Conservation (phyloP, 1,139 yeast genomes). For the Nakaseomyces nivariensis region DNA sequence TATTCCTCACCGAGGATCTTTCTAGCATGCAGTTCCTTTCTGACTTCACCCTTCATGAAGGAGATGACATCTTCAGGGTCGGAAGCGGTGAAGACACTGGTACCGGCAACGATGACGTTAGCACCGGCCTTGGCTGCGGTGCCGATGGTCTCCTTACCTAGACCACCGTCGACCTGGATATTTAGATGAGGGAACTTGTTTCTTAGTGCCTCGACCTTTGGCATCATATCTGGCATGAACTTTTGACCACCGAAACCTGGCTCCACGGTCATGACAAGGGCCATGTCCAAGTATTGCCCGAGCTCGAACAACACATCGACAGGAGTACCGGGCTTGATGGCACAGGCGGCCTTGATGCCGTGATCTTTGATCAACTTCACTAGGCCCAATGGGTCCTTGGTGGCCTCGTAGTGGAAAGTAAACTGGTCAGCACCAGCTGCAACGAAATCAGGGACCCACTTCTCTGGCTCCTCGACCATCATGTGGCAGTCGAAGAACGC, state of each 20-base stretch:
- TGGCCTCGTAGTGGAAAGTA: conserved; percentile 93
- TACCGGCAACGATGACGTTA: conserved; percentile 96
- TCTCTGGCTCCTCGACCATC: conserved; percentile 95
- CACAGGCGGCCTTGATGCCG: conserved; percentile 93
- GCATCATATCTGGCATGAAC: conserved; percentile 94
- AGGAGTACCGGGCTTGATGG: conserved; percentile 88
- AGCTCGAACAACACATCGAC: conserved; percentile 73
- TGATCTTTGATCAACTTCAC: conserved; percentile 64
- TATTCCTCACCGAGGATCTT: conserved; percentile 18
- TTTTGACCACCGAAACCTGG: conserved; percentile 99
- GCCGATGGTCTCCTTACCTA: conserved; percentile 74
- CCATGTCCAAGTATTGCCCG: conserved; percentile 80
- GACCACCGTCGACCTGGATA: conserved; percentile 96
- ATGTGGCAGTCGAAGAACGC: conserved; percentile 96
- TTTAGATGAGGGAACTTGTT: conserved; percentile 64
- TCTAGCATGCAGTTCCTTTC: conserved; percentile 27
- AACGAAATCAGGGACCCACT: conserved; percentile 91
- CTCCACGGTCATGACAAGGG: conserved; percentile 93
- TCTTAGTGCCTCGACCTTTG: conserved; percentile 75
- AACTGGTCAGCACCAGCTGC: conserved; percentile 94
- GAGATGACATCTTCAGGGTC: conserved; percentile 68
- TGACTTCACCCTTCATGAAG: conserved; percentile 54
- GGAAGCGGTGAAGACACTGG: conserved; percentile 77
- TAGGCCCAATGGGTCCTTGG: conserved; percentile 65
- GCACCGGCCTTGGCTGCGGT: conserved; percentile 93